phyloP scores from a whole-genome alignment of 345 rosid genomes.

The Sonneratia caseolaris region DNA sequence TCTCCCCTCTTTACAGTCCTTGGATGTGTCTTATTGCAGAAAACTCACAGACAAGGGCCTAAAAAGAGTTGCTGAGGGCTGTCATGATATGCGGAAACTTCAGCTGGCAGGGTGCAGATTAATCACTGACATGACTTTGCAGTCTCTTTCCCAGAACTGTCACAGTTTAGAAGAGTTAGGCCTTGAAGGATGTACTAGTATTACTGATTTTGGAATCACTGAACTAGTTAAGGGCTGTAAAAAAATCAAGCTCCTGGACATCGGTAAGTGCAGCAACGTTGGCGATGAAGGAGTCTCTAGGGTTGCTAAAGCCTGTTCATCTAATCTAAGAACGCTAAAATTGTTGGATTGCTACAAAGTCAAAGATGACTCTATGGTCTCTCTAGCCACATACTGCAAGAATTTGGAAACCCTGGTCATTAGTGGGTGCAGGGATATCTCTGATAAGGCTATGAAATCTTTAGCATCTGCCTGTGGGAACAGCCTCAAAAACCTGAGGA shows the following conservation, averaged over 20 bases:
- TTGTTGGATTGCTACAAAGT: slow-evolving; percentile 73
- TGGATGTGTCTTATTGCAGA: slow-evolving; percentile 81
- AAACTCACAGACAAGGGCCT: slow-evolving; percentile 82
- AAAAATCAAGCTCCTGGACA: slow-evolving; percentile 47
- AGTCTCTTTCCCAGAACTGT: slow-evolving; percentile 53
- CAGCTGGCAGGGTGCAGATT: slow-evolving; percentile 69
- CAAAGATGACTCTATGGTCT: slow-evolving; percentile 49
- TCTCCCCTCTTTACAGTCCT: slow-evolving; percentile 61
- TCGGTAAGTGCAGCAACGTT: slow-evolving; percentile 71
- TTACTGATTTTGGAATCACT: slow-evolving; percentile 56
- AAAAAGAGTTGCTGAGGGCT: slow-evolving; percentile 64
- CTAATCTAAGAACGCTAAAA: slow-evolving; percentile 63
- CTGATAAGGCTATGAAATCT: slow-evolving; percentile 47
- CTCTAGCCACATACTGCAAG: slow-evolving; percentile 55
- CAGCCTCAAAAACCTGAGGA: slow-evolving; percentile 63
- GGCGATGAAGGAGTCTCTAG: slow-evolving; percentile 61
- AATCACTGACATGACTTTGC: slow-evolving; percentile 41
- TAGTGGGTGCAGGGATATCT: slow-evolving; percentile 72
- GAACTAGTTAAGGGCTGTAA: slow-evolving; percentile 64
- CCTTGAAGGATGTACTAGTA: slow-evolving; percentile 66
- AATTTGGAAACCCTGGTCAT: slow-evolving; percentile 68
- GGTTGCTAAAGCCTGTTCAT: slow-evolving; percentile 55
- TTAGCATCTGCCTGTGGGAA: slow-evolving; percentile 53
- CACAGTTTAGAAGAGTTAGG: slow-evolving; percentile 46
- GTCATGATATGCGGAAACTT: slow-evolving; percentile 48